Percentiles rank a stretch among this genome's conserved stretches.
Evolutionary conservation across 202 grass and related monocot genomes (phyloP).

Genomic region (Alloteropsis angusta): DNA sequence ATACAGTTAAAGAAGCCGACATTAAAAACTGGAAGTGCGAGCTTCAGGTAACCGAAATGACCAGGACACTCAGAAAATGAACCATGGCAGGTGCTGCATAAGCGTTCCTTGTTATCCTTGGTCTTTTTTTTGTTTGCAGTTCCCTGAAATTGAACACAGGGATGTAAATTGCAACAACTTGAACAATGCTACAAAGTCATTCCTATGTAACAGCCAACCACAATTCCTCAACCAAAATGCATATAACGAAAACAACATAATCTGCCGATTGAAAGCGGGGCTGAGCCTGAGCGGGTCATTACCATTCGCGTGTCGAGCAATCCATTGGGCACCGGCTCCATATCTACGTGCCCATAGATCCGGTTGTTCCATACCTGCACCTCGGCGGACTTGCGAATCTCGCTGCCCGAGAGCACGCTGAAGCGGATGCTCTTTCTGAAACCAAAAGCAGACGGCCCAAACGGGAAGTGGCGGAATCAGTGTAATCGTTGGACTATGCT

Average conservation of each 20-base stretch:
- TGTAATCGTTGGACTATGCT: neutral
- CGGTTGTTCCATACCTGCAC: slow-evolving; percentile 65
- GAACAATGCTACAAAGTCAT: neutral
- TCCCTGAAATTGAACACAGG: slow-evolving; percentile 43
- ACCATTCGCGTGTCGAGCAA: slow-evolving; percentile 76
- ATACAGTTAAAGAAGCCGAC: slow-evolving; percentile 65
- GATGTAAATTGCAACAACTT: neutral
- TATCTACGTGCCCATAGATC: slow-evolving; percentile 21
- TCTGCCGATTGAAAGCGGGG: neutral
- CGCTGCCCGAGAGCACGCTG: slow-evolving; percentile 58
- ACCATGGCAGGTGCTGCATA: slow-evolving; percentile 66
- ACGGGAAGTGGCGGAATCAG: neutral
- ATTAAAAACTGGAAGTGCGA: slow-evolving; percentile 81
- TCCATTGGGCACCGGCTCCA: slow-evolving; percentile 39
- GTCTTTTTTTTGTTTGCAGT: slow-evolving; percentile 60
- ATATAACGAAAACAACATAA: neutral
- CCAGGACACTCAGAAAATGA: slow-evolving; percentile 61
- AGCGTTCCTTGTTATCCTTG: neutral
- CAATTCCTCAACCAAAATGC: neutral
- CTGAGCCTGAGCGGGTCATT: neutral
- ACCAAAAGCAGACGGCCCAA: neutral
- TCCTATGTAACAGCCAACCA: neutral
- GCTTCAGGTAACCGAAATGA: slow-evolving; percentile 94
- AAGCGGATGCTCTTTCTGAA: slow-evolving; percentile 86
- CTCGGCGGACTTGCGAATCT: slow-evolving; percentile 54